These are phyloP conservation scores for Marchantia polymorpha DNA, from an alignment of 225 moss, liverwort and hornwort genomes.

Conservation along the genomic window DNA sequence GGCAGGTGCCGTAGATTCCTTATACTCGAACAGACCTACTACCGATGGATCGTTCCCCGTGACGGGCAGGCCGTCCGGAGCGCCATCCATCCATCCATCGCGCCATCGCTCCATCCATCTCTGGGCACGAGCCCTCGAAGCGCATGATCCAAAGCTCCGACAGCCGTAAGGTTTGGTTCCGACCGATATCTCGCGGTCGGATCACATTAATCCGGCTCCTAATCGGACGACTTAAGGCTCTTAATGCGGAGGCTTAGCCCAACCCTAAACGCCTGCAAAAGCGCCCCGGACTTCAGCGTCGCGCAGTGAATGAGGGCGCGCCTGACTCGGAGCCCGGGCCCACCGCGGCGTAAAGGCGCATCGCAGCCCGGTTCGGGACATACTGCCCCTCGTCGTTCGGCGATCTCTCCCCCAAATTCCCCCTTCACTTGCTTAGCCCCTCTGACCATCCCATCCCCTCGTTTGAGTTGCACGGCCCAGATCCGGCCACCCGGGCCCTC, in stretches of 20 bases:
- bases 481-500: neutral
- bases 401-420: neutral
- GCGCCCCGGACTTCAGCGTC: neutral
- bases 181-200: slow-evolving; percentile 2
- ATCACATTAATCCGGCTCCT: neutral
- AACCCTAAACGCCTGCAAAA: slow-evolving; percentile 1
- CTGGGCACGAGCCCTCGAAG: neutral
- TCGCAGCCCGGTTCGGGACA: neutral
- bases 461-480: neutral
- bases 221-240: neutral
- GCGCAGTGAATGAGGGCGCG: neutral
- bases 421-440: neutral
- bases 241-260: neutral
- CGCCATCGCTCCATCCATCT: neutral
- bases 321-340: neutral
- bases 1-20: neutral
- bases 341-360: neutral
- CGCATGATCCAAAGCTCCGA: slow-evolving; percentile 3
- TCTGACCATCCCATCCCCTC: neutral
- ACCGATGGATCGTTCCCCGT: neutral
- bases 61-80: no score
- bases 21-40: neutral
- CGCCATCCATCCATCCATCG: neutral
- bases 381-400: neutral
- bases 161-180: slow-evolving; percentile 3